These are phyloP conservation scores for Ascomycota sp. DNA, from an alignment of 2,329 filamentous ascomycete genomes.

Conservation along the genomic window DNA sequence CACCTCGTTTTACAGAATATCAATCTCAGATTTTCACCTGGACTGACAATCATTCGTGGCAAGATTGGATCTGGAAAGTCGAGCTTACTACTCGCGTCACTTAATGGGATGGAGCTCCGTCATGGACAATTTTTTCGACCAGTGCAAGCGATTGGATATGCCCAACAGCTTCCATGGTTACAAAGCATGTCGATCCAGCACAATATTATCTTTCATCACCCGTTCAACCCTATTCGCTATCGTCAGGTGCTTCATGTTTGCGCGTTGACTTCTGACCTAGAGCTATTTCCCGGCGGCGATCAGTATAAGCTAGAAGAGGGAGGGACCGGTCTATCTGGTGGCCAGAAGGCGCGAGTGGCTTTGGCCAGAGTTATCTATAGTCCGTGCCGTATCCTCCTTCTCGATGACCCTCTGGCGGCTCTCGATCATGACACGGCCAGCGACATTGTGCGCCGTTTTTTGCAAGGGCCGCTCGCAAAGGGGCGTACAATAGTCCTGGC, in stretches of 20 bases:
- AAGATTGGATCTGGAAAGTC: conserved; percentile 40
- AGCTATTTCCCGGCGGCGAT: conserved; percentile 32
- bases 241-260: conserved; percentile 37
- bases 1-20: conserved; percentile 27
- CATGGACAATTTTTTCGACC: conserved; percentile 25
- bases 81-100: conserved; percentile 32
- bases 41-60: conserved; percentile 33
- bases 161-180: conserved; percentile 39
- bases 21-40: conserved; percentile 21
- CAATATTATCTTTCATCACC: conserved; percentile 40
- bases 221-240: conserved; percentile 32
- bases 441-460: conserved; percentile 36
- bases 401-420: conserved; percentile 41
- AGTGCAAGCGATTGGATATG: conserved; percentile 28
- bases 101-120: conserved; percentile 44
- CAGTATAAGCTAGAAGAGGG: conserved; percentile 37
- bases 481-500: conserved; percentile 55
- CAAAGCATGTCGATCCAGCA: conserved; percentile 43
- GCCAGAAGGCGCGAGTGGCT: conserved; percentile 39
- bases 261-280: conserved; percentile 31
- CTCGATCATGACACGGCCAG: conserved; percentile 39
- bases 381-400: conserved; percentile 29
- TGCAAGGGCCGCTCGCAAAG: conserved; percentile 36
- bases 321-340: conserved; percentile 38
- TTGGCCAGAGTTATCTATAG: conserved; percentile 41